phyloP scores from a whole-genome alignment of 176 grass and related monocot genomes.

The Oryza brachyantha region DNA sequence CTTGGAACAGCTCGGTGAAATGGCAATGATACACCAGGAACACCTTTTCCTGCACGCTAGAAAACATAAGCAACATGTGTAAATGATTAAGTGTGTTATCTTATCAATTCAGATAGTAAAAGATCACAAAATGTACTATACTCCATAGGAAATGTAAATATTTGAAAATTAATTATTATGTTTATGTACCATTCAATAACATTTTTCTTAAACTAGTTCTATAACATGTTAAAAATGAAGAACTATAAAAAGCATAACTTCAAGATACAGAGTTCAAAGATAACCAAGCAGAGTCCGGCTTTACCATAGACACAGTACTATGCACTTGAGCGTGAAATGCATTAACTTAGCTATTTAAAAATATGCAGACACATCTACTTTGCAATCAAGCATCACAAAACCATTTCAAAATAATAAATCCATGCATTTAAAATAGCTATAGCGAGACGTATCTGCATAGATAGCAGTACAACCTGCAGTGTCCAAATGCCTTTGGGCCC shows the following conservation, averaged over 20 bases:
- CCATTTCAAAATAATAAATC: constrained; percentile 12
- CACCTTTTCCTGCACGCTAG: constrained; percentile 74
- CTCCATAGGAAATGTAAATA: constrained; percentile 14
- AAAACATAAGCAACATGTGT: constrained; percentile 22
- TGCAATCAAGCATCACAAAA: constrained; percentile 1
- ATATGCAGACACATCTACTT: background rate
- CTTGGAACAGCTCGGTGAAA: constrained; percentile 88
- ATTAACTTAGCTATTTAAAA: background rate
- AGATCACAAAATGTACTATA: background rate
- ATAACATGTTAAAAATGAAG: background rate
- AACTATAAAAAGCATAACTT: constrained; percentile 1
- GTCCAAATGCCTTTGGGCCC: constrained; percentile 97
- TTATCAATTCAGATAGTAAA: constrained; percentile 19
- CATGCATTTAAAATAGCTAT: background rate
- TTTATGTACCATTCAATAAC: background rate
- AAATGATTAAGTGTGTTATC: background rate
- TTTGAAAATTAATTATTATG: background rate
- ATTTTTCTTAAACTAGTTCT: too few species aligned
- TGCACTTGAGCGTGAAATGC: background rate
- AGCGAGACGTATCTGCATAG: background rate
- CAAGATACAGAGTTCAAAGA: background rate
- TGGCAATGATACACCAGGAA: constrained; percentile 83
- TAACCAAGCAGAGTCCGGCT: background rate
- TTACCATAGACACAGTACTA: background rate
- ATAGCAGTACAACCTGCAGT: constrained; percentile 68